A percentile compares a stretch with the other conserved stretches of the same genome.
phyloP scores from a whole-genome alignment of 345 rosid species.

The Durio zibethinus region DNA sequence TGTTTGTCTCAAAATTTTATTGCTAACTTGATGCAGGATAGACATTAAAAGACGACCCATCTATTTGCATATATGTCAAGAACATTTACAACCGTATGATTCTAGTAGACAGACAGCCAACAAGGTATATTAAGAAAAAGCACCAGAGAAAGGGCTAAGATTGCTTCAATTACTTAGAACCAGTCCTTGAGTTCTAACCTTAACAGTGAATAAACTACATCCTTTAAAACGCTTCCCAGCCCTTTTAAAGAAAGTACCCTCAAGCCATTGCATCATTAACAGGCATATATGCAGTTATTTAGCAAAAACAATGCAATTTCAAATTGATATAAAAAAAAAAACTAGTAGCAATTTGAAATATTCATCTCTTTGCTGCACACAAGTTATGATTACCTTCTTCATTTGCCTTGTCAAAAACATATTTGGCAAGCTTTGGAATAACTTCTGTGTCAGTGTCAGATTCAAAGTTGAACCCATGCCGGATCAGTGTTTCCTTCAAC shows the following conservation, averaged over 20 bases:
- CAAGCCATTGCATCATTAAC: not conserved
- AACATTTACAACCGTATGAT: not conserved
- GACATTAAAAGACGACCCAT: not conserved
- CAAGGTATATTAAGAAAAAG: not conserved
- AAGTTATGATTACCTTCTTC: slow-evolving; percentile 45
- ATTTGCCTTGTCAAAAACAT: slow-evolving; percentile 61
- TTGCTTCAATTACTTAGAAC: not conserved
- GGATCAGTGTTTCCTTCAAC: slow-evolving; percentile 46
- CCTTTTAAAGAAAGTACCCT: not conserved
- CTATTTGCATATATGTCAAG: not conserved
- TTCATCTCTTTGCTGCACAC: not conserved
- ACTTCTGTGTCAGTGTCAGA: slow-evolving; percentile 78
- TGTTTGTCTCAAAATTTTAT: not conserved
- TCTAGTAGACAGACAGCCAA: not conserved
- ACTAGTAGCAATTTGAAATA: not conserved
- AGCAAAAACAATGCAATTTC: not conserved
- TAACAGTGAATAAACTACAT: not conserved
- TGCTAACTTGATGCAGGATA: not conserved
- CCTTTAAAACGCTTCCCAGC: not conserved
- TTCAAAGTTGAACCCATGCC: slow-evolving; percentile 64
- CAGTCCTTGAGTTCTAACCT: not conserved
- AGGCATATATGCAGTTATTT: not conserved
- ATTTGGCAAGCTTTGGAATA: slow-evolving; percentile 70
- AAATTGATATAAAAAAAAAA: not conserved
- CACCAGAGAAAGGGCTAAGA: not conserved